Evolutionary conservation across 768 basidiomycete genomes (phyloP).

Genomic region (Rhizopogon sp.): DNA sequence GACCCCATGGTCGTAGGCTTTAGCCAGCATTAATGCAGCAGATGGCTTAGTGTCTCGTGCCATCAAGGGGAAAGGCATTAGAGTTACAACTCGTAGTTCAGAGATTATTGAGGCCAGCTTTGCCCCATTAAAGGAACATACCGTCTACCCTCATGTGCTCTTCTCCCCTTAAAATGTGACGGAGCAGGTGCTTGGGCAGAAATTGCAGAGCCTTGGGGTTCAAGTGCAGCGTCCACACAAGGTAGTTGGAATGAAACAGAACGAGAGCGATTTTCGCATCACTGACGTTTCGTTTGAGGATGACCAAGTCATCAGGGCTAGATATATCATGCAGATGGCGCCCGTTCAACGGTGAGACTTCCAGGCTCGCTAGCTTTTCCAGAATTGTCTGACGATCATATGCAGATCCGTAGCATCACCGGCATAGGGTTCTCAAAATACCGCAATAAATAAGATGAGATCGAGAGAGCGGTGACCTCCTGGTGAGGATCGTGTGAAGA

Average conservation of each 20-base stretch:
- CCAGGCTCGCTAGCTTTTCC: background rate
- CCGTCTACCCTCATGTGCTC: conserved; percentile 38
- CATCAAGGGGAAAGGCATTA: conserved; percentile 22
- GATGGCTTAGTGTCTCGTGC: conserved; percentile 25
- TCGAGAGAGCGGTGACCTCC: too few relatives aligned
- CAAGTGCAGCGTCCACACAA: conserved; percentile 32
- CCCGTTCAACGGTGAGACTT: conserved; percentile 36
- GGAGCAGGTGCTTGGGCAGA: conserved; percentile 34
- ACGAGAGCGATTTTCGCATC: conserved; percentile 19
- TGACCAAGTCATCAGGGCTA: conserved; percentile 37
- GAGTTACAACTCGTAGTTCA: conserved; percentile 25
- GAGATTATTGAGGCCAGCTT: conserved; percentile 28
- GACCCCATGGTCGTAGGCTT: conserved; percentile 30
- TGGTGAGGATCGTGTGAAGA: too few relatives aligned
- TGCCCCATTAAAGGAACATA: conserved; percentile 31
- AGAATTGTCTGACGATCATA: background rate
- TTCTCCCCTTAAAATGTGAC: conserved; percentile 40
- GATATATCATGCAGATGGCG: conserved; percentile 47
- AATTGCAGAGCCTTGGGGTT: conserved; percentile 29
- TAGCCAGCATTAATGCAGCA: conserved; percentile 37
- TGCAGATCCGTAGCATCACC: conserved; percentile 37
- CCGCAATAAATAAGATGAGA: too few relatives aligned
- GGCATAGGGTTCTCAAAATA: conserved; percentile 40
- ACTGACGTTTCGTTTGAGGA: conserved; percentile 41
- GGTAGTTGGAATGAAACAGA: conserved; percentile 31